Percentiles rank a stretch among this genome's conserved stretches.
Conservation (phyloP, 2,329 filamentous ascomycete species). For the Massarina eburnea region DNA sequence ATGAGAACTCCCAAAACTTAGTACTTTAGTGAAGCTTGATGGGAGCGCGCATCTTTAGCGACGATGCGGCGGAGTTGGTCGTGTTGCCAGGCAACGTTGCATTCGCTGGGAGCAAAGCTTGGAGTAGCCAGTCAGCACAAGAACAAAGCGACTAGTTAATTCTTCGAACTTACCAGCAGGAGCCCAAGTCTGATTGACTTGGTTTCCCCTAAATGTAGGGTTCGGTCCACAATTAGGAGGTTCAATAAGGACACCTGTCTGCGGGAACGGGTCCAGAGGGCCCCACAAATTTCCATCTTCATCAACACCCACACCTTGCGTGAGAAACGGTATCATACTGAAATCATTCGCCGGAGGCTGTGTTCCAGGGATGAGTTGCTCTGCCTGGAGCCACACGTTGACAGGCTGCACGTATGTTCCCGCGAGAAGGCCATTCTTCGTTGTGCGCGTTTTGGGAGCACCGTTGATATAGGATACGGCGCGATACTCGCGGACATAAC, state of each 20-base stretch:
- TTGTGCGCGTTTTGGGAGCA: constrained; percentile 19
- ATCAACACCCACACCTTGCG: constrained; percentile 12
- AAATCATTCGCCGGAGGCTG: constrained; percentile 12
- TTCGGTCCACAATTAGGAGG: constrained; percentile 3
- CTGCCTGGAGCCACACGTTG: constrained; percentile 43
- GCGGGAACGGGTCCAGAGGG: constrained; percentile 35
- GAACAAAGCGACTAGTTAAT: too few relatives aligned
- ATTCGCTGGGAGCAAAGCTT: too few relatives aligned
- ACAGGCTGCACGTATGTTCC: constrained; percentile 43
- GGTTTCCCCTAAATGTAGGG: too few relatives aligned
- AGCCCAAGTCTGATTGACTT: too few relatives aligned
- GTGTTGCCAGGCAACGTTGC: too few relatives aligned
- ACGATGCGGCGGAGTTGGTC: too few relatives aligned
- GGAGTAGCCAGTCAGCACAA: too few relatives aligned
- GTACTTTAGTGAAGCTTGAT: too few relatives aligned
- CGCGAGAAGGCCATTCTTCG: constrained; percentile 36
- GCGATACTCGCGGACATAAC: constrained; percentile 41
- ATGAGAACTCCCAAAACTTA: too few relatives aligned
- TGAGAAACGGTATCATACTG: constrained; percentile 31
- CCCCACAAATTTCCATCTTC: constrained; percentile 21
- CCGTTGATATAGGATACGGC: constrained; percentile 24
- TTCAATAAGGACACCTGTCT: constrained; percentile 7
- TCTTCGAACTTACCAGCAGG: too few relatives aligned
- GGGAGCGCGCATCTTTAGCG: too few relatives aligned
- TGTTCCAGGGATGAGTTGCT: constrained; percentile 35